Evolutionary conservation across 768 basidiomycete genomes (phyloP), one percentile per base, ranked within the genome.

Genomic region (Boletus pseudopeckii): DNA sequence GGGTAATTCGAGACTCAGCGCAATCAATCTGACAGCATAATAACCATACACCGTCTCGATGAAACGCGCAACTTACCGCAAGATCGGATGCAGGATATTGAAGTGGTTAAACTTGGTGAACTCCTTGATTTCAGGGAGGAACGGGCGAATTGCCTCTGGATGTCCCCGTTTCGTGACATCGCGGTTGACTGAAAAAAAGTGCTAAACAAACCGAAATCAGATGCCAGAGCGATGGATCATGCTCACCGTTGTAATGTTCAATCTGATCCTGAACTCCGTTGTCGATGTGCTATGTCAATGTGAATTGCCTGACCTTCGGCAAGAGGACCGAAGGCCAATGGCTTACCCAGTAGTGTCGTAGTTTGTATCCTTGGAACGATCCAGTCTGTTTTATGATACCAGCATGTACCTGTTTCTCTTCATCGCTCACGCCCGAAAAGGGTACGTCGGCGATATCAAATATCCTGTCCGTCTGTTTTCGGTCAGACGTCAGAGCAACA

Each of bases 241-340:
- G 58, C 78, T 52, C 53, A 86, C 85, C 74, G 57, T 81, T 83
- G 59, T 87, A 86, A 47, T 79, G 73, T 60, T 87, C 85, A 17
- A 85, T 59, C 57, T 85, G 82, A 61, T 88, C 86, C 17, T 68
- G 75, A 24, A 87, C 79, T 7, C 85, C 85, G 11, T 76, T 77
- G 38, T 80, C 81, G 42, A 86, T 79, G 45, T 82, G 80, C 85
- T 87, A 49, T 7, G 17, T 22, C 7, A 14, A 40, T 1, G 37
- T 45, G 26, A n/a, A 15, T 30, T 22, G n/a, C 17, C 15, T 20
- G 36, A 28, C n/a, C 17, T 28, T n/a, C 9, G 15, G 38, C 40
- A n/a, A 15, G 45, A 17, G 14, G n/a, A 32, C n/a, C 33, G 11
- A n/a, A 34, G 34, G 45, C 6, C 15, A 4, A 22, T 39, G 64